phyloP scores from a whole-genome alignment of 495 filamentous ascomycete genomes.

The Polyplosphaeria fusca region DNA sequence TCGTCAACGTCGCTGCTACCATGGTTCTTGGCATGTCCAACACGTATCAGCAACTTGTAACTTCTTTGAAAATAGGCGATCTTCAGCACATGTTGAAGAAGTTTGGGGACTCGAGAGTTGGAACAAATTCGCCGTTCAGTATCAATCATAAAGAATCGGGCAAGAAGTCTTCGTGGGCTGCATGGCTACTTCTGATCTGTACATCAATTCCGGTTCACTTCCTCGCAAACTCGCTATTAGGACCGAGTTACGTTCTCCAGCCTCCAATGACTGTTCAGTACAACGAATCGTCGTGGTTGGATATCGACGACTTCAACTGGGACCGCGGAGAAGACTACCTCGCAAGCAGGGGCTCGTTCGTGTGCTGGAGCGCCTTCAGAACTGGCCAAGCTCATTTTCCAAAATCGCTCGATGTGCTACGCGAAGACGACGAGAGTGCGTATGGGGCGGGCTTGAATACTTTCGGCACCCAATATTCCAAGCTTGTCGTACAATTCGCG shows the following conservation, averaged over 20 bases:
- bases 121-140: constrained; percentile 27
- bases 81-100: constrained; percentile 24
- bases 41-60: constrained; percentile 32
- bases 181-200: constrained; percentile 25
- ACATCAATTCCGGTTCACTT: constrained; percentile 20
- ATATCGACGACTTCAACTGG: not conserved
- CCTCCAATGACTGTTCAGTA: constrained; percentile 8
- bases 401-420: not conserved
- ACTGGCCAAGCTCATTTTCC: constrained; percentile 21
- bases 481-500: constrained; percentile 7
- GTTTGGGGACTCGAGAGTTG: constrained; percentile 26
- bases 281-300: not conserved
- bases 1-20: constrained; percentile 23
- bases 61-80: constrained; percentile 22
- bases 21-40: constrained; percentile 33
- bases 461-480: not conserved
- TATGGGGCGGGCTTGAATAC: not conserved
- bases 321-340: not conserved
- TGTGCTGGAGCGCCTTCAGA: constrained; percentile 29
- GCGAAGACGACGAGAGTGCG: not conserved
- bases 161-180: constrained; percentile 17
- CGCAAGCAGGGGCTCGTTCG: not conserved
- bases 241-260: constrained; percentile 17
- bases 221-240: constrained; percentile 27
- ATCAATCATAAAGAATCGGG: constrained; percentile 27